A percentile compares a stretch with the other conserved stretches of the same genome.
phyloP scores from a whole-genome alignment of 2,329 filamentous ascomycete species.

The Talaromyces islandicus region DNA sequence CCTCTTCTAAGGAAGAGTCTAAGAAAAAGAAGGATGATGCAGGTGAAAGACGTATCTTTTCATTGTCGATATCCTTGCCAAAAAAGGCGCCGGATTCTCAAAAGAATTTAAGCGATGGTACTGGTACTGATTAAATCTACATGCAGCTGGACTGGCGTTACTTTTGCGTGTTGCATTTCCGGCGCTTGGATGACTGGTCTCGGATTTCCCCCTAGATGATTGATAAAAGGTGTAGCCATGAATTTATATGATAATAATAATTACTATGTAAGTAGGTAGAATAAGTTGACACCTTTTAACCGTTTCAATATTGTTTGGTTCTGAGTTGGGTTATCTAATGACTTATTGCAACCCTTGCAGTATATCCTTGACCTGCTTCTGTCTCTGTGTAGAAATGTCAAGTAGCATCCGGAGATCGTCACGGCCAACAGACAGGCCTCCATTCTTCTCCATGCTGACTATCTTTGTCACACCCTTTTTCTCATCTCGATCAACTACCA shows the following conservation, averaged over 20 bases:
- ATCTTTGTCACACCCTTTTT: constrained; percentile 47
- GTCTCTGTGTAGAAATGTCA: constrained; percentile 56
- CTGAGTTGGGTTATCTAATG: neutral
- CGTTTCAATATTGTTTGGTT: neutral
- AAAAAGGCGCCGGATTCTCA: neutral
- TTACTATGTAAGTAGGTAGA: neutral
- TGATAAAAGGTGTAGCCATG: neutral
- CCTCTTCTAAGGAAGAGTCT: neutral
- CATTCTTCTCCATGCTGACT: constrained; percentile 73
- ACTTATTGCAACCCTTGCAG: constrained; percentile 18
- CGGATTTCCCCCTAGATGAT: neutral
- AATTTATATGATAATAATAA: neutral
- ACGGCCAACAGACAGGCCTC: constrained; percentile 64
- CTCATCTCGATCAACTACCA: constrained; percentile 61
- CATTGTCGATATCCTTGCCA: constrained; percentile 8
- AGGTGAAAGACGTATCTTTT: constrained; percentile 5
- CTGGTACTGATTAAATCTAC: neutral
- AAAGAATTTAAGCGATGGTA: neutral
- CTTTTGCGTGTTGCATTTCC: neutral
- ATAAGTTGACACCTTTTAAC: constrained; percentile 22
- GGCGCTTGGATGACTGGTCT: neutral
- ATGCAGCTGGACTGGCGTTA: neutral
- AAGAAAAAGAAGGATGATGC: neutral
- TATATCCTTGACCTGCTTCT: constrained; percentile 51
- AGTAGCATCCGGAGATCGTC: constrained; percentile 58